Evolutionary conservation across 2,329 filamentous ascomycete species (phyloP).

Genomic region (Fonsecaea erecta): DNA sequence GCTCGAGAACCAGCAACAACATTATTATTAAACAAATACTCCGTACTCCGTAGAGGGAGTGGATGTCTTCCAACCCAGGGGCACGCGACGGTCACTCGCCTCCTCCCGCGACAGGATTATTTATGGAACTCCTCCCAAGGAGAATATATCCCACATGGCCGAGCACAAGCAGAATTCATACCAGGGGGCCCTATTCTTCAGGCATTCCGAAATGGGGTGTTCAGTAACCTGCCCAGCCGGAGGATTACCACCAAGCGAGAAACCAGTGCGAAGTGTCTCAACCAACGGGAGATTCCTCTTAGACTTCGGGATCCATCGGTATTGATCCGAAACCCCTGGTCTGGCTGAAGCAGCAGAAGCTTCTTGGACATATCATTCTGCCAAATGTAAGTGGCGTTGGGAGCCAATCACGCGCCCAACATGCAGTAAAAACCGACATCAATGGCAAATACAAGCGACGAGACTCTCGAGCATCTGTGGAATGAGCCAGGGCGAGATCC

Average conservation of each 20-base stretch:
- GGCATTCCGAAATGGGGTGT: conserved; percentile 2
- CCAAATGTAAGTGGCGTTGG: background rate
- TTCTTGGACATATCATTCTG: conserved; percentile 9
- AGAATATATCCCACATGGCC: conserved; percentile 6
- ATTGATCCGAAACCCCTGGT: conserved; percentile 38
- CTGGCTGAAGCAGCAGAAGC: conserved; percentile 22
- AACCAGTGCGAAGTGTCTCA: conserved; percentile 27
- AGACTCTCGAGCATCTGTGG: background rate
- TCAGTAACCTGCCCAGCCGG: conserved; percentile 16
- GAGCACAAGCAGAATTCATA: background rate
- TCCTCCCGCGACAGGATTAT: conserved; percentile 24
- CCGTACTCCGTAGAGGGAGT: background rate
- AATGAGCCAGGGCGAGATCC: background rate
- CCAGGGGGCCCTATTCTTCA: background rate
- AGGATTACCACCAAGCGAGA: conserved; percentile 34
- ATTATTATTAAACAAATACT: background rate
- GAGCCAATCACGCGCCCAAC: conserved; percentile 15
- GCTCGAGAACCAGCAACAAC: background rate
- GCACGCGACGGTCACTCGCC: conserved; percentile 24
- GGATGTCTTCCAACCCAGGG: background rate
- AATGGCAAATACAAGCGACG: conserved; percentile 10
- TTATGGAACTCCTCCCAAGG: conserved; percentile 23
- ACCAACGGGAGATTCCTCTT: conserved; percentile 26
- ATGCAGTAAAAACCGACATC: background rate
- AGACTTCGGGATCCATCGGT: conserved; percentile 17